Base-by-base conservation (phyloP, 164 flowering plant genomes). In the Sedum album region DNA sequence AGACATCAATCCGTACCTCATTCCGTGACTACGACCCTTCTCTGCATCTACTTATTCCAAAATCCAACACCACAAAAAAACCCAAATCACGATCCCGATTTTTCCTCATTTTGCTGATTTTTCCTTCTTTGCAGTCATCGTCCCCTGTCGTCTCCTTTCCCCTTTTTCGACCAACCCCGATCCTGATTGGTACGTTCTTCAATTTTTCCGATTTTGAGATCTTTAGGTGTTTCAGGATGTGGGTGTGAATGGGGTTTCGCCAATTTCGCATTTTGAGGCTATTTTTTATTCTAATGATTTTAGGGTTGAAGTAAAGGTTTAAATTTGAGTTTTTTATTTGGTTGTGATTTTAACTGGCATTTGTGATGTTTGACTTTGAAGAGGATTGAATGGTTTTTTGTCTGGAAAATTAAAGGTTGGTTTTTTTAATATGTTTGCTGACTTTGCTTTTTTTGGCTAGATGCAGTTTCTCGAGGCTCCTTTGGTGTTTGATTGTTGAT, bases 401-500 rank as follows among this genome's bases (percentile, higher is more conserved):
- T 23, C 28, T 21, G 60, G 60, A 23, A 9, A 23, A 21, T 18
- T 9, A 53, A 23, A 53, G 60, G 28, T 53, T 53, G 60, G 57
- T 21, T 23, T 23, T n/a, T 53, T 53, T 21, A 53, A n/a, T 49
- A 25, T n/a, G 6, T 48, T 49, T 20, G 25, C 6, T 49, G 6
- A 49, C 23, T 17, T 48, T 18, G 48, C 5, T 20, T 3, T 10
- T 10, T 48, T 48, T 48, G 18, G 55, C 6, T 48, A 18, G 21
- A 53, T 53, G 25, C 60, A 2, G 60, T 53, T 53, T 53, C 9
- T 53, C 28, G 28, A 53, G 60, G 28, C 17, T 48, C 20, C 23
- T 18, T 48, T n/a, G 55, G 55, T 53, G 60, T 8, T 53, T 53
- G 60, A 53, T 53, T 53, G 60, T 53, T 53, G 60, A 53, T 53